Base-by-base conservation (phyloP, 1,284 basidiomycete species). In the Moesziomyces antarcticus region DNA sequence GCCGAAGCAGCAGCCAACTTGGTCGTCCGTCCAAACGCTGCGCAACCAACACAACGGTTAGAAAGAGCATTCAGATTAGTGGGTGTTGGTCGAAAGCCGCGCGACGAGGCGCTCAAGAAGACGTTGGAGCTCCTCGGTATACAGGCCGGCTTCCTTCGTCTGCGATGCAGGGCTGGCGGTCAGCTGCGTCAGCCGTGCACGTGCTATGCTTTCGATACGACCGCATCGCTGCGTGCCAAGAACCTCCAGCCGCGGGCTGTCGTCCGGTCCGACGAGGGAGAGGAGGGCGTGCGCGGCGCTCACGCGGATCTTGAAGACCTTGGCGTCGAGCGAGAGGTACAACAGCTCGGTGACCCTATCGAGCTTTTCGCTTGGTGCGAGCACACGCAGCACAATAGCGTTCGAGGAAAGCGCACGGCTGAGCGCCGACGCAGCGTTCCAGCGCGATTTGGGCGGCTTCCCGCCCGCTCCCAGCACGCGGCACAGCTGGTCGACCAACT, bases 341-440 rank as follows among this genome's bases (percentile, higher is more conserved):
- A 73, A 42, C 50, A 54, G 21, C 20, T 58, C 60, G 1, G 61
- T 33, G 5, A 64, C 25, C 20, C 44, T 27, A 21, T 68, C 50
- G 18, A 67, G 7, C 56, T 56, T n/a, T 3, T 5, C 44, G 22
- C 21, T 18, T 16, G 30, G n/a, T 22, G 37, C 51, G 10, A 58
- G 27, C 4, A 58, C n/a, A 18, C 40, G 18, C 13, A 21, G 21
- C 45, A 73, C 7, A 13, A 64, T 37, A 9, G 46, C 27, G 5
- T 60, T 44, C 16, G 56, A 60, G 30, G 48, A 20, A 14, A 73
- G 42, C 27, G 70, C 70, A 14, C 65, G 55, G 3, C 61, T 65
- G 13, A 73, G 50, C 20, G 70, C 70, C 10, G 50, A 64, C 7
- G 70, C 70, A 1, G 70, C 70, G 35, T 73, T 73, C 70, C 70